Evolutionary conservation across 2,329 filamentous ascomycete species (phyloP).

Genomic region (Penicillium sp.): DNA sequence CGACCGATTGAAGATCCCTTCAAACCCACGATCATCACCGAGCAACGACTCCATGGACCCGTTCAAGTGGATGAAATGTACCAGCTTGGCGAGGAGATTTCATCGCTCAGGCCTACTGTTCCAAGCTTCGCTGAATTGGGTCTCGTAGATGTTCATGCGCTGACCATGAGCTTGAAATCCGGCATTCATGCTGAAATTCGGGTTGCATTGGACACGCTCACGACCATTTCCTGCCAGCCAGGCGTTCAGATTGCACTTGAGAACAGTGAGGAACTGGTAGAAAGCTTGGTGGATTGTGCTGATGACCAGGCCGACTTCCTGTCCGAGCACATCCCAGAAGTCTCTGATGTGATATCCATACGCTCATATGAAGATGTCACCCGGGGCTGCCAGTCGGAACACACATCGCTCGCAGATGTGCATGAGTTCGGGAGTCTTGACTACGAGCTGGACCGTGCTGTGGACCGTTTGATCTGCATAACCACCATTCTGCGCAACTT

Average conservation of each 20-base stretch:
- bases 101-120: slow-evolving; percentile 70
- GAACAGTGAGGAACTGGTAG: slow-evolving; percentile 83
- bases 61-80: slow-evolving; percentile 67
- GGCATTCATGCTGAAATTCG: slow-evolving; percentile 89
- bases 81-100: slow-evolving; percentile 67
- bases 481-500: slow-evolving; percentile 91
- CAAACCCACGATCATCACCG: slow-evolving; percentile 50
- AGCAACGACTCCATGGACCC: slow-evolving; percentile 67
- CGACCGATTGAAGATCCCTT: slow-evolving; percentile 48
- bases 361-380: slow-evolving; percentile 85
- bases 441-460: slow-evolving; percentile 82
- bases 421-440: slow-evolving; percentile 73
- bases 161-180: slow-evolving; percentile 86
- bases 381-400: slow-evolving; percentile 74
- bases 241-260: slow-evolving; percentile 68
- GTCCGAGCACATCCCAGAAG: slow-evolving; percentile 80
- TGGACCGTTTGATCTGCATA: slow-evolving; percentile 84
- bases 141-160: slow-evolving; percentile 83
- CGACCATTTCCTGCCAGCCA: slow-evolving; percentile 67
- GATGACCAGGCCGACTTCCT: slow-evolving; percentile 84
- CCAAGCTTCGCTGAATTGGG: slow-evolving; percentile 78
- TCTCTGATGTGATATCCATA: slow-evolving; percentile 83
- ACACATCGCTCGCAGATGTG: slow-evolving; percentile 70
- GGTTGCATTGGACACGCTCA: slow-evolving; percentile 81
- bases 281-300: slow-evolving; percentile 85